phyloP scores from a whole-genome alignment of 2,329 filamentous ascomycete species.

The Atkinsonella hypoxylon region DNA sequence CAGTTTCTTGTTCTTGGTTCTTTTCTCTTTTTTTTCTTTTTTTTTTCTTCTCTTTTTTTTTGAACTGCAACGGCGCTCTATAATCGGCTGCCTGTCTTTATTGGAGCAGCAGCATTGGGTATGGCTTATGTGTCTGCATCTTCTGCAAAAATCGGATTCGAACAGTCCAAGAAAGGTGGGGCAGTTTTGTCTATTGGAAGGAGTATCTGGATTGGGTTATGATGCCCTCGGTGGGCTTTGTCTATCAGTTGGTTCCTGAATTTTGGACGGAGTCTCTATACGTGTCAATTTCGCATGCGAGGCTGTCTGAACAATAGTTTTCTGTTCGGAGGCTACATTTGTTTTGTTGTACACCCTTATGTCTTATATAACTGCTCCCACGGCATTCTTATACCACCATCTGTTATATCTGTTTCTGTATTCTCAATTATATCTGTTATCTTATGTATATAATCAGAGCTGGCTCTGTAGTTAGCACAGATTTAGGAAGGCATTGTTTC shows the following conservation, averaged over 20 bases:
- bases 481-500: not conserved
- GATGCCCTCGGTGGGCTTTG: not conserved
- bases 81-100: not conserved
- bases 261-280: not conserved
- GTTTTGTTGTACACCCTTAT: not conserved
- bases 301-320: slow-evolving; percentile 1
- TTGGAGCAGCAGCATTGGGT: slow-evolving; percentile 3
- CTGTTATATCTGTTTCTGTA: not conserved
- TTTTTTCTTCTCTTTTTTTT: slow-evolving; percentile 5
- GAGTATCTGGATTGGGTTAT: not conserved
- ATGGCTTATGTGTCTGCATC: slow-evolving; percentile 5
- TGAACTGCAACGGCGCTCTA: not conserved
- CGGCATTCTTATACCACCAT: slow-evolving; percentile 2
- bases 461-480: not conserved
- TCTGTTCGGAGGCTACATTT: not conserved
- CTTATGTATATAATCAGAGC: not conserved
- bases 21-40: slow-evolving; percentile 7
- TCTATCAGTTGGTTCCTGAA: not conserved
- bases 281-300: not conserved
- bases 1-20: slow-evolving; percentile 8
- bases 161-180: not conserved
- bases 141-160: slow-evolving; percentile 2
- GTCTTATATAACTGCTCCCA: not conserved
- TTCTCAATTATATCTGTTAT: not conserved
- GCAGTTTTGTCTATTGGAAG: not conserved